phyloP scores from a whole-genome alignment of 805 yeast species.

The Zygosaccharomyces lentus region DNA sequence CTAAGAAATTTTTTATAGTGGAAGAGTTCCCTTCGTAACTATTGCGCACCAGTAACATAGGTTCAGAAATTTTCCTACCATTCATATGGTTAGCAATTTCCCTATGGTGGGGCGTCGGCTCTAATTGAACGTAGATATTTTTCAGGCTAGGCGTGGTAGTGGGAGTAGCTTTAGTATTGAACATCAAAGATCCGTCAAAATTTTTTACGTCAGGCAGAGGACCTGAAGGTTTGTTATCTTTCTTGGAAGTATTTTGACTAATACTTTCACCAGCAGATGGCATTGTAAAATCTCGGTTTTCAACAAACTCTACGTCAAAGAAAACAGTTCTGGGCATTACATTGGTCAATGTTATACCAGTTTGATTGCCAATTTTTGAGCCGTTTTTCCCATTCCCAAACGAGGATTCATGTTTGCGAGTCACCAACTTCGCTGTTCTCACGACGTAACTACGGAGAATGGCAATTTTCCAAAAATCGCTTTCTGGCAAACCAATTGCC shows the following conservation, averaged over 20 bases:
- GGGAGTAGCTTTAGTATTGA: constrained; percentile 39
- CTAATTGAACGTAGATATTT: constrained; percentile 45
- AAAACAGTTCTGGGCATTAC: constrained; percentile 50
- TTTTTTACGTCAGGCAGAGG: constrained; percentile 18
- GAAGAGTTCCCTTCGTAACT: constrained; percentile 69
- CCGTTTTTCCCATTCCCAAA: constrained; percentile 16
- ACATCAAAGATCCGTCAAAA: constrained; percentile 35
- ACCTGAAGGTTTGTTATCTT: not conserved
- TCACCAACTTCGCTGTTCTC: constrained; percentile 46
- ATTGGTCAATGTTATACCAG: constrained; percentile 15
- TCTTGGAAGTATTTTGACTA: not conserved
- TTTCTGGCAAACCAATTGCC: constrained; percentile 66
- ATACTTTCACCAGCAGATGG: not conserved
- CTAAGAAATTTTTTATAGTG: constrained; percentile 54
- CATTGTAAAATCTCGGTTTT: constrained; percentile 9
- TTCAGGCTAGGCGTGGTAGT: constrained; percentile 39
- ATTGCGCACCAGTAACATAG: constrained; percentile 38
- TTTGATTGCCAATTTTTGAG: constrained; percentile 28
- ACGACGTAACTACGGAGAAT: constrained; percentile 63
- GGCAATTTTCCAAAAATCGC: constrained; percentile 79
- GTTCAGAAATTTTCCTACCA: constrained; percentile 15
- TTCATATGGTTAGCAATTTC: constrained; percentile 8
- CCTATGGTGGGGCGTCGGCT: constrained; percentile 19
- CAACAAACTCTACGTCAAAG: constrained; percentile 38
- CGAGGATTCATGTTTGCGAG: constrained; percentile 31